Evolutionary conservation across 768 basidiomycete genomes (phyloP).

Genomic region (Lactarius deliciosus): DNA sequence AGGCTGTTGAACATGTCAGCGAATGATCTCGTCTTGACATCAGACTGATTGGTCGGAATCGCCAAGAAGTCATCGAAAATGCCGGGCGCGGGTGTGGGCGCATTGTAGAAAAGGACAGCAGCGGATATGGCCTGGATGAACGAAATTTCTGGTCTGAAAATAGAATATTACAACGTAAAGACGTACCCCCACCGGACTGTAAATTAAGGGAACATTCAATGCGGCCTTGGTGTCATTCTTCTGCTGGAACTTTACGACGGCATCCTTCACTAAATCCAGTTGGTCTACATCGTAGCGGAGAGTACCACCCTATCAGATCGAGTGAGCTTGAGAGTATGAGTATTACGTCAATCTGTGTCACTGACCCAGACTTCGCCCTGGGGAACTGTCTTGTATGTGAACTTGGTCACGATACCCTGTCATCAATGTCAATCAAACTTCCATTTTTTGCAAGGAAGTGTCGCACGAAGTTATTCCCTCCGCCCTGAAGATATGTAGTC

Average conservation of each 20-base stretch:
- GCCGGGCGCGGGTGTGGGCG: neutral
- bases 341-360: neutral
- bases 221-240: slow-evolving; percentile 7
- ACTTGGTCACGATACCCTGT: slow-evolving; percentile 14
- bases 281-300: neutral
- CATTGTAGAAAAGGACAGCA: neutral
- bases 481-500: slow-evolving; percentile 6
- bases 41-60: slow-evolving; percentile 5
- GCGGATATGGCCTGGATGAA: neutral
- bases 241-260: slow-evolving; percentile 10
- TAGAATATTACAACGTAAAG: neutral
- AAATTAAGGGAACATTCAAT: fast-evolving
- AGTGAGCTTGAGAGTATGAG: neutral
- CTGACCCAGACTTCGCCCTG: slow-evolving; percentile 2
- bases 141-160: neutral
- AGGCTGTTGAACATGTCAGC: neutral
- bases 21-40: slow-evolving; percentile 9
- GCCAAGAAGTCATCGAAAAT: slow-evolving; percentile 29
- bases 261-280: neutral
- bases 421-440: neutral
- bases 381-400: slow-evolving; percentile 5
- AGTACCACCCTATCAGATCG: slow-evolving; percentile 1
- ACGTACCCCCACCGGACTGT: slow-evolving; percentile 4
- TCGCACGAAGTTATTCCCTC: slow-evolving; percentile 24
- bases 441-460: neutral